Percentiles rank a stretch among this genome's conserved stretches.
phyloP scores from a whole-genome alignment of 2,329 filamentous ascomycete species.

The Botrytis aclada region DNA sequence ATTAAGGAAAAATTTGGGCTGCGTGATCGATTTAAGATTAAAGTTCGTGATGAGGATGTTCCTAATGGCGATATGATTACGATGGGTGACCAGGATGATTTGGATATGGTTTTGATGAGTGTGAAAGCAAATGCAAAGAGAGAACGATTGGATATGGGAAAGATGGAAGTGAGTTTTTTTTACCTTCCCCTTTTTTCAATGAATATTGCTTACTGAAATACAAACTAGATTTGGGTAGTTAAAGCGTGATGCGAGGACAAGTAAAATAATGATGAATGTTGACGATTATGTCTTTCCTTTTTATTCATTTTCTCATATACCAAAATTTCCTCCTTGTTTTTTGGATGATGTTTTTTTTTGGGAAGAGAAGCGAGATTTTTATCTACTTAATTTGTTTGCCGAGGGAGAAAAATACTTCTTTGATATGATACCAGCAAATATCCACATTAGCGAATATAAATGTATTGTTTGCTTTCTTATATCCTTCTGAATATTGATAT shows the following conservation, averaged over 20 bases:
- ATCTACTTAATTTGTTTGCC: background rate
- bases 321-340: background rate
- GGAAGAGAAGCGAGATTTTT: background rate
- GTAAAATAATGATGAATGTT: constrained; percentile 17
- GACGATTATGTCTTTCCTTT: constrained; percentile 9
- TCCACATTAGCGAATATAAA: constrained; percentile 7
- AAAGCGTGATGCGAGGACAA: background rate
- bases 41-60: constrained; percentile 76
- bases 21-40: constrained; percentile 77
- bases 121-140: constrained; percentile 67
- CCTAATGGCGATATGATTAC: constrained; percentile 89
- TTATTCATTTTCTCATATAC: background rate
- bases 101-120: constrained; percentile 78
- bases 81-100: constrained; percentile 92
- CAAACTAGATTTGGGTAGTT: constrained; percentile 32
- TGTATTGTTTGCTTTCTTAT: background rate
- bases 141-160: constrained; percentile 78
- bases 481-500: background rate
- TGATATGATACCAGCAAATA: constrained; percentile 15
- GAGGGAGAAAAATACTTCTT: background rate
- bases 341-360: background rate
- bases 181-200: background rate
- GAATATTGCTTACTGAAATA: constrained; percentile 22
- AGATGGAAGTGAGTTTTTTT: constrained; percentile 78
- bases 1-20: constrained; percentile 87